phyloP scores from a whole-genome alignment of 192 early-diverging fungal species.

The Kickxella alabastrina region DNA sequence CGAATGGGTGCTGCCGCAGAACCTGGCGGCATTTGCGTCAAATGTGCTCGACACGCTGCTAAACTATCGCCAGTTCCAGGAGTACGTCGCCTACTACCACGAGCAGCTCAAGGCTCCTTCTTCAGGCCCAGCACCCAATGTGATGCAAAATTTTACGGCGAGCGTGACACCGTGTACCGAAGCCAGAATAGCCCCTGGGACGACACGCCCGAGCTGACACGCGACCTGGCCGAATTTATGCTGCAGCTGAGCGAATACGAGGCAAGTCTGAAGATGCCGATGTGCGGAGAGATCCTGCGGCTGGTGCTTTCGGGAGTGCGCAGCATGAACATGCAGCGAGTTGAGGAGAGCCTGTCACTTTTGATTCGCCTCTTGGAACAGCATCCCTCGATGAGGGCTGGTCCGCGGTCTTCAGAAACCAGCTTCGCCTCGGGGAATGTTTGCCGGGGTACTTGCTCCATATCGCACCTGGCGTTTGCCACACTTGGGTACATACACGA shows the following conservation, averaged over 20 bases:
- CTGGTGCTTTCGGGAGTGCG: conserved; percentile 33
- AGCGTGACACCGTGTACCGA: conserved; percentile 23
- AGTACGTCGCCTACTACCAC: conserved; percentile 41
- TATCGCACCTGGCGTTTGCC: conserved; percentile 8
- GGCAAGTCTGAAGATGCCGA: conserved; percentile 1
- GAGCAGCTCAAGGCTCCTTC: conserved; percentile 38
- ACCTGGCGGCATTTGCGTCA: conserved; percentile 14
- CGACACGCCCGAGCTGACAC: conserved; percentile 22
- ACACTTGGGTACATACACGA: conserved; percentile 42
- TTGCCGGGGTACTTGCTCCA: conserved; percentile 13
- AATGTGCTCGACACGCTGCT: conserved; percentile 35
- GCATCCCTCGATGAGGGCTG: conserved; percentile 14
- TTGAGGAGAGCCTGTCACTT: conserved; percentile 25
- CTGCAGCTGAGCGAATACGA: conserved; percentile 14
- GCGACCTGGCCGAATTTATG: conserved; percentile 22
- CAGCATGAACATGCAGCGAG: conserved; percentile 29
- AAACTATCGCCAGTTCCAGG: conserved; percentile 43
- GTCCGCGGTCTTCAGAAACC: not conserved
- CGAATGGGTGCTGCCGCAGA: conserved; percentile 14
- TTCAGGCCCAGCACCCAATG: not conserved
- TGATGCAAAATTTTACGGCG: not conserved
- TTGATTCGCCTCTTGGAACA: conserved; percentile 23
- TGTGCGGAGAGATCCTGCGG: conserved; percentile 27
- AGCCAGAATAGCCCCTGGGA: conserved; percentile 50
- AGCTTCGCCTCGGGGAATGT: not conserved